Evolutionary conservation across 148 eudicot species (phyloP).

Genomic region (Heliamphora exappendiculata): DNA sequence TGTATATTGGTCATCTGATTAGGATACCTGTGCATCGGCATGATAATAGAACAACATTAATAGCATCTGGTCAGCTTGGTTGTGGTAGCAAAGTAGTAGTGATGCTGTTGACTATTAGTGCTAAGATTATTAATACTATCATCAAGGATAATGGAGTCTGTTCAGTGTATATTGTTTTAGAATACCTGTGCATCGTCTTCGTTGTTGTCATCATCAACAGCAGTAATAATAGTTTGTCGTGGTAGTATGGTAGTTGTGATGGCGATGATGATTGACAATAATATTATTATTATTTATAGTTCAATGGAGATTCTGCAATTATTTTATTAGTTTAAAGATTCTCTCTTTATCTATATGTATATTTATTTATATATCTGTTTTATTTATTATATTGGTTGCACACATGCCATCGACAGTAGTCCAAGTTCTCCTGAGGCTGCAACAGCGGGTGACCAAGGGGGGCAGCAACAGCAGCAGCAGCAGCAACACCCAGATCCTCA

Average conservation of each 20-base stretch:
- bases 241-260: not conserved
- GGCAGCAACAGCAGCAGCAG: constrained; percentile 43
- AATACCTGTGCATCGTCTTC: not conserved
- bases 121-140: too few species aligned
- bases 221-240: not conserved
- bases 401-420: constrained; percentile 35
- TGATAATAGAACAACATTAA: too few species aligned
- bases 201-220: not conserved
- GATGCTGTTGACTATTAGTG: too few species aligned
- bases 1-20: not conserved
- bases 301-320: not conserved
- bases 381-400: not conserved
- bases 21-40: not conserved
- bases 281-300: too few species aligned
- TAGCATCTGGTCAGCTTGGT: too few species aligned
- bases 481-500: constrained; percentile 64
- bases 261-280: not conserved
- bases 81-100: too few species aligned
- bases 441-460: constrained; percentile 54
- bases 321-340: not conserved
- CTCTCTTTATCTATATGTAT: not conserved
- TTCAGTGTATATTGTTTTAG: too few species aligned
- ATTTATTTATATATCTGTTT: not conserved
- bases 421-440: constrained; percentile 49
- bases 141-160: too few species aligned